Evolutionary conservation across 1,139 yeast genomes (phyloP), one percentile per base, ranked within the genome.

Genomic region (Saccharomyces pastorianus): DNA sequence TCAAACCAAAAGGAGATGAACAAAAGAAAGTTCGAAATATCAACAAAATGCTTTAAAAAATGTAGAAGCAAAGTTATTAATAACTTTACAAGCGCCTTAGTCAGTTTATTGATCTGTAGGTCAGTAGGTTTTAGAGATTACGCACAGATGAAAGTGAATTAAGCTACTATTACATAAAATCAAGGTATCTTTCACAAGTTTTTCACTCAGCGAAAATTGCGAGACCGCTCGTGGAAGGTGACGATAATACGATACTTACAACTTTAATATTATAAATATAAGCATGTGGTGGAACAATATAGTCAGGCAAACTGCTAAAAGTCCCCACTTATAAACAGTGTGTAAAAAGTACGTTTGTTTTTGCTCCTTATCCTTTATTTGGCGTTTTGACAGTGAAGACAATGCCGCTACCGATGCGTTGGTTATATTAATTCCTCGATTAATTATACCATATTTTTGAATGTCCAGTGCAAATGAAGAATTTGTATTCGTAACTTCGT

Each of bases 101-200:
- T 38, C 23, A 20, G 20, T 17, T 38, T 17, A 38, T 17, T 20
- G 25, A 11, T 38, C 20, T 38, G 9, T 17, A 17, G 44, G 9
- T 25, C 25, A 4, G n/a, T 20, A 20, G 17, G 6, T 11, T 9
- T 38, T 38, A 5, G n/a, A 17, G 9, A 17, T 17, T 38, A 23
- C 44, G 25, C 20, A 17, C 25, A 20, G 17, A n/a, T 9, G 13
- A 38, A 17, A 38, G 44, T 38, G 23, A 38, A 38, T 17, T 20
- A 38, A 9, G 44, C 44, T 9, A 17, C 6, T 38, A 38, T 38
- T 38, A 38, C 44, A 38, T 38, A 38, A 17, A 38, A 17, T 38
- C 44, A 38, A 38, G 44, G 44, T 38, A 38, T 38, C 38, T 38
- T 38, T 38, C 44, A 38, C 44, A 38, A 38, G 44, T 38, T 38